A percentile compares a stretch with the other conserved stretches of the same genome.
Conservation (phyloP, 306 rosid genomes). For the Crotalaria pallida region DNA sequence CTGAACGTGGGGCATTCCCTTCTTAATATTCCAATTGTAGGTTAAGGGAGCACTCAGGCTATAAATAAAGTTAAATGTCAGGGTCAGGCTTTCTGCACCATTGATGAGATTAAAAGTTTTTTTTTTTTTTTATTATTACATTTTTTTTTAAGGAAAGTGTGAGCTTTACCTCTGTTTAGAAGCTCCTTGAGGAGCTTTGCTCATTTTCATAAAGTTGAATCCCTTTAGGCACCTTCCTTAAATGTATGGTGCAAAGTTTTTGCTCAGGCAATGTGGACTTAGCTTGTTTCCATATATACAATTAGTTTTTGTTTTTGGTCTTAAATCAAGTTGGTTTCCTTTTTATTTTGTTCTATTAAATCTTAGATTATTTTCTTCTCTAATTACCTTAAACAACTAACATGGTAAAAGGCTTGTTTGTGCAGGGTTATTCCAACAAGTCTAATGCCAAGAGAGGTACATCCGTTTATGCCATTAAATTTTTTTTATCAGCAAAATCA, state of each 20-base stretch:
- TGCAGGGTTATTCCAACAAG: conserved; percentile 69
- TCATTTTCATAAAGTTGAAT: conserved; percentile 20
- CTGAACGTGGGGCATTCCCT: neutral
- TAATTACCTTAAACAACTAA: too few relatives aligned
- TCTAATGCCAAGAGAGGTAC: conserved; percentile 68
- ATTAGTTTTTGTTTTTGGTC: neutral
- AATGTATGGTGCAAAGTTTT: conserved; percentile 21
- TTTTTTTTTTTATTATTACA: too few relatives aligned
- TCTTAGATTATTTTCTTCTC: neutral
- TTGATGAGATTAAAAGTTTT: neutral
- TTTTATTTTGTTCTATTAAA: neutral
- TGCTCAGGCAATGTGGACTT: conserved; percentile 13
- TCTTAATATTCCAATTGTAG: neutral
- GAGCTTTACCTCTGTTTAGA: neutral
- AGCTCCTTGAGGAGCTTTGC: conserved; percentile 9
- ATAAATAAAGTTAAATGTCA: neutral
- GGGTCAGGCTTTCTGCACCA: neutral
- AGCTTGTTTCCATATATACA: neutral
- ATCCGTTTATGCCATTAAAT: neutral
- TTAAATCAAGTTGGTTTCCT: neutral
- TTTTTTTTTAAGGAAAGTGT: too few relatives aligned
- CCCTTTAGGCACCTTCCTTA: conserved; percentile 25
- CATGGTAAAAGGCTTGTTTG: neutral
- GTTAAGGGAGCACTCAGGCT: neutral
- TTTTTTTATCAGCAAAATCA: too few relatives aligned